Base-by-base conservation (phyloP, 495 filamentous ascomycete genomes). In the Hyphodiscus hymeniophilus region DNA sequence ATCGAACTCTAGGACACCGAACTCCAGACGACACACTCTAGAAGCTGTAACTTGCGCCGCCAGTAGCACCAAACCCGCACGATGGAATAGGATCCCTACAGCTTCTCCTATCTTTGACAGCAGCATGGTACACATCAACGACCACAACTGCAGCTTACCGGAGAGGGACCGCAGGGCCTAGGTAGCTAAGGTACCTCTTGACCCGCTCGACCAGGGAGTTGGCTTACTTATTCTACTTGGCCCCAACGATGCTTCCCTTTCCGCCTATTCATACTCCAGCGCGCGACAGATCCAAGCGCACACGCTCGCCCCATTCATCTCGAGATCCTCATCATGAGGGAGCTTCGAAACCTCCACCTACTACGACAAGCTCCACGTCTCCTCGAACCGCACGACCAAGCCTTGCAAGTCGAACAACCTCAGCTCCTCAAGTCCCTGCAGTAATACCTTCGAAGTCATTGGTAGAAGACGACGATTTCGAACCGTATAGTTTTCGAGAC, bases 401-500 rank as follows among this genome's bases (percentile, higher is more conserved):
- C n/a, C 34, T 52, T 5, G n/a, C 36, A 4, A 21, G 48, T 6
- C 52, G 53, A 20, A 47, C 51, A 2, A 48, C 8, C 16, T 51
- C 56, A 10, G 47, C 46, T 4, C 45, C 49, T 18, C 41, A 50
- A 2, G 43, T 52, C 12, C 48, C 56, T 30, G 16, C 26, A 7
- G 16, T 18, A 10, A 45, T 21, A 33, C 48, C 52, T 20, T n/a
- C 31, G 23, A 36, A 38, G 3, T 18, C 45, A 7, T 6, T 32
- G 10, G 34, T 26, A 15, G 32, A 42, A 18, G 47, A 51, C 15
- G 21, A 24, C 7, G 26, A 42, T 28, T 20, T 12, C 3, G 31
- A 46, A 16, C 8, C 51, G 24, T 58, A 45, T 46, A 60, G 52
- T 48, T 32, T 45, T 42, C 66, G 70, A 32, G 70, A 68, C 46